phyloP scores from a whole-genome alignment of 192 early-diverging fungal species.

The Spinellus fusiger region DNA sequence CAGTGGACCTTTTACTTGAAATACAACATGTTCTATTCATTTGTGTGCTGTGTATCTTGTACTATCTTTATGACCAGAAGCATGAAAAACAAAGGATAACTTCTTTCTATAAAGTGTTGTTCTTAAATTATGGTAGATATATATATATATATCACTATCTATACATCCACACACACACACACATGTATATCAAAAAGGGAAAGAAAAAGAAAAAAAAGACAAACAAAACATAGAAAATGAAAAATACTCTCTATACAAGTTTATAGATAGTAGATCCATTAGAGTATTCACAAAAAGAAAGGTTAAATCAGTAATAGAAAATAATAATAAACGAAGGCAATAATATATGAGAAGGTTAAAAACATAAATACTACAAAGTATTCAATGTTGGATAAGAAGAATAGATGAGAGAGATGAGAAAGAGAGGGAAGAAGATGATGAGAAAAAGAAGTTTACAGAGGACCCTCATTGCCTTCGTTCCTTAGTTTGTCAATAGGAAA shows the following conservation, averaged over 20 bases:
- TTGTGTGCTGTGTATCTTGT: too few species aligned
- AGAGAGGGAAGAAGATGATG: background rate
- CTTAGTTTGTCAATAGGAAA: conserved; percentile 24
- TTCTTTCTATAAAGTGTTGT: background rate
- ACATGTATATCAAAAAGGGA: background rate
- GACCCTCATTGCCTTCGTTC: background rate
- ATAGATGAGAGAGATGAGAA: background rate
- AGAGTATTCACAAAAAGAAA: background rate
- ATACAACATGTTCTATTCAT: too few species aligned
- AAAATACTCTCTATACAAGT: too few species aligned
- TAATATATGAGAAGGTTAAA: background rate
- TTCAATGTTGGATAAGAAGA: background rate
- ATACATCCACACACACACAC: background rate
- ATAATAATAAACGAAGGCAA: background rate
- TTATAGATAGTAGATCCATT: too few species aligned
- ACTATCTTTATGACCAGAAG: too few species aligned
- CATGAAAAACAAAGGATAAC: too few species aligned
- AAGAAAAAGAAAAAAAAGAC: background rate
- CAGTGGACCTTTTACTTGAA: too few species aligned
- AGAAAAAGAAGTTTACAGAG: background rate
- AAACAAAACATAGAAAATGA: too few species aligned
- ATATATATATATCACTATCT: background rate
- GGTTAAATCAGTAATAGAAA: background rate
- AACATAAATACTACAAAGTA: background rate
- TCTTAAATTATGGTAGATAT: background rate